These are phyloP conservation scores for Monosporascus cannonballus DNA, from an alignment of 2,329 filamentous ascomycete species.

Conservation along the genomic window DNA sequence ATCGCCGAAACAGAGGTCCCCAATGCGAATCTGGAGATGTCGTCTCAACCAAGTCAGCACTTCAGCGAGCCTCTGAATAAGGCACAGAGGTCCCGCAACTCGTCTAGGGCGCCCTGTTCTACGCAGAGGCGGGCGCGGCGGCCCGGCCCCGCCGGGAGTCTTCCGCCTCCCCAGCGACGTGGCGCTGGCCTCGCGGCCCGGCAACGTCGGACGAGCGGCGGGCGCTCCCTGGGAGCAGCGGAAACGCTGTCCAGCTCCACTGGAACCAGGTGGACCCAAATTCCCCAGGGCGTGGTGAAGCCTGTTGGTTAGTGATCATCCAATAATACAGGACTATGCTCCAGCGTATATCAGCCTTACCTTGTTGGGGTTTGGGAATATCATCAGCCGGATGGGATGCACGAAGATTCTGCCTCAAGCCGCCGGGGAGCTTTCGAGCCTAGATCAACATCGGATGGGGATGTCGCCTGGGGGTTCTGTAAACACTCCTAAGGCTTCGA, in stretches of 20 bases:
- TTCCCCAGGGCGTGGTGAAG: no score
- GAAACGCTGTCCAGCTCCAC: slow-evolving; percentile 22
- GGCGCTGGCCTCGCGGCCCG: slow-evolving; percentile 31
- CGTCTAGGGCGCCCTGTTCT: no score
- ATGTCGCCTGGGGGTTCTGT: slow-evolving; percentile 13
- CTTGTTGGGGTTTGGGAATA: slow-evolving; percentile 49
- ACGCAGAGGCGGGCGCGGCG: neutral
- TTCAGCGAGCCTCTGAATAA: no score
- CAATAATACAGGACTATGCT: slow-evolving; percentile 36
- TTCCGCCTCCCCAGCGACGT: neutral
- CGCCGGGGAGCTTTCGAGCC: slow-evolving; percentile 16
- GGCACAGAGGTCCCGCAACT: no score
- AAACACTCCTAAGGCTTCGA: slow-evolving; percentile 8
- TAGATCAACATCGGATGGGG: slow-evolving; percentile 14
- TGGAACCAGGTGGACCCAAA: slow-evolving; percentile 30
- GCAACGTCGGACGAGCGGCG: slow-evolving; percentile 31
- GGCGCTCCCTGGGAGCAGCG: slow-evolving; percentile 25
- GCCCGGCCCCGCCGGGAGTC: neutral
- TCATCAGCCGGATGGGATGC: slow-evolving; percentile 50
- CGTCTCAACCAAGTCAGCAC: no score
- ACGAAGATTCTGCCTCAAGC: slow-evolving; percentile 41
- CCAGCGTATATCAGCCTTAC: slow-evolving; percentile 48
- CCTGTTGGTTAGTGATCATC: no score
- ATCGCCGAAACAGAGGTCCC: no score
- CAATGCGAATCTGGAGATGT: no score